Evolutionary conservation across 495 filamentous ascomycete species (phyloP).

Genomic region (Apodospora peruviana): DNA sequence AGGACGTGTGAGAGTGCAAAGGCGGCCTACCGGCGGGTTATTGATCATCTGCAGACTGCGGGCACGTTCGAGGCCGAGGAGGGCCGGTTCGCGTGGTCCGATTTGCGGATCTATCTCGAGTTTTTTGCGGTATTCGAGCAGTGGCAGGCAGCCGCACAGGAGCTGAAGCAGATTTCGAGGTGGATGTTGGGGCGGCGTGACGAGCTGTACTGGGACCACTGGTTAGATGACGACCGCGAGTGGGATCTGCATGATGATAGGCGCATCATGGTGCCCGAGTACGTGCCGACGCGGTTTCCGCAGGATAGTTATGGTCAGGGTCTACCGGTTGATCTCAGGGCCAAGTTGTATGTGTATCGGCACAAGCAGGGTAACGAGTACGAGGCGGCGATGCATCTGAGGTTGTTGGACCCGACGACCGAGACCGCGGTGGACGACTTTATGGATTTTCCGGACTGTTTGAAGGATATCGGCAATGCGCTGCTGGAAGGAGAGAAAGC

Average conservation of each 20-base stretch:
- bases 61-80: constrained; percentile 38
- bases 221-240: constrained; percentile 76
- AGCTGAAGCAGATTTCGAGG: constrained; percentile 64
- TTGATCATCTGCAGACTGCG: constrained; percentile 43
- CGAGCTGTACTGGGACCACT: constrained; percentile 77
- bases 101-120: constrained; percentile 79
- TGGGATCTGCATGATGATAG: constrained; percentile 76
- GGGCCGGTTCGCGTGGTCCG: constrained; percentile 68
- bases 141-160: constrained; percentile 57
- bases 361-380: constrained; percentile 59
- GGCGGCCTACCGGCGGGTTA: constrained; percentile 54
- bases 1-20: constrained; percentile 47
- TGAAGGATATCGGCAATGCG: constrained; percentile 63
- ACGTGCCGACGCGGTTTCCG: constrained; percentile 49
- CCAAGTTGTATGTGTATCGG: constrained; percentile 79
- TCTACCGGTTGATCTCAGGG: constrained; percentile 77
- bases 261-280: constrained; percentile 51
- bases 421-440: constrained; percentile 43
- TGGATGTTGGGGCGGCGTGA: constrained; percentile 74
- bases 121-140: constrained; percentile 59
- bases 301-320: constrained; percentile 62
- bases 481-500: constrained; percentile 53
- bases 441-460: constrained; percentile 66
- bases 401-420: constrained; percentile 56
- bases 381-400: constrained; percentile 59